Conservation (phyloP, 331 rosid genomes). For the Pyrus hybrid region DNA sequence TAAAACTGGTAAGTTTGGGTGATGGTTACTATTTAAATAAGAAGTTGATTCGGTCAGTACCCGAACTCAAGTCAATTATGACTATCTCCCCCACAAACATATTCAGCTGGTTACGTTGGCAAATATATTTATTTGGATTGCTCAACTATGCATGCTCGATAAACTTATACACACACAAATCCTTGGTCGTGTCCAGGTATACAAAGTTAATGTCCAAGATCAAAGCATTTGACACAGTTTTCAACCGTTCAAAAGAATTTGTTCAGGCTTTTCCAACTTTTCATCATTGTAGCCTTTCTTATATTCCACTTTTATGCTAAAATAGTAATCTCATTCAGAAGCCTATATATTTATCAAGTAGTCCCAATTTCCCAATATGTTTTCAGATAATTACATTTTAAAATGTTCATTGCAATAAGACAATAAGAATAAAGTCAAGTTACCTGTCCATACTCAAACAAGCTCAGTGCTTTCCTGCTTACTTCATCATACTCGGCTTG, state of each 20-base stretch:
- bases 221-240: neutral
- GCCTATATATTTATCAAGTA: neutral
- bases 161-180: neutral
- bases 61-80: neutral
- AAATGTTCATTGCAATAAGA: neutral
- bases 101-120: neutral
- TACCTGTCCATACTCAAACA: constrained; percentile 96
- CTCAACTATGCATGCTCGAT: neutral
- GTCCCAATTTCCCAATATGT: neutral
- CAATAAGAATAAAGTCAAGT: neutral
- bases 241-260: neutral
- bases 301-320: neutral
- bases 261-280: neutral
- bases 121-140: neutral
- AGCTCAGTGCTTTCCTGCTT: constrained; percentile 59
- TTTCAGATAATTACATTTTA: neutral
- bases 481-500: constrained; percentile 75
- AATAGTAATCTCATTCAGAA: neutral
- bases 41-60: neutral
- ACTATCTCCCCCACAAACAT: neutral
- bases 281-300: neutral
- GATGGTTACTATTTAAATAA: neutral
- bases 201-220: neutral
- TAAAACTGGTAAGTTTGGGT: neutral
- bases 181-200: too few relatives aligned